A percentile compares a stretch with the other conserved stretches of the same genome.
Evolutionary conservation across 2,329 filamentous ascomycete genomes (phyloP).

Genomic region (Trematosphaeria pertusa): DNA sequence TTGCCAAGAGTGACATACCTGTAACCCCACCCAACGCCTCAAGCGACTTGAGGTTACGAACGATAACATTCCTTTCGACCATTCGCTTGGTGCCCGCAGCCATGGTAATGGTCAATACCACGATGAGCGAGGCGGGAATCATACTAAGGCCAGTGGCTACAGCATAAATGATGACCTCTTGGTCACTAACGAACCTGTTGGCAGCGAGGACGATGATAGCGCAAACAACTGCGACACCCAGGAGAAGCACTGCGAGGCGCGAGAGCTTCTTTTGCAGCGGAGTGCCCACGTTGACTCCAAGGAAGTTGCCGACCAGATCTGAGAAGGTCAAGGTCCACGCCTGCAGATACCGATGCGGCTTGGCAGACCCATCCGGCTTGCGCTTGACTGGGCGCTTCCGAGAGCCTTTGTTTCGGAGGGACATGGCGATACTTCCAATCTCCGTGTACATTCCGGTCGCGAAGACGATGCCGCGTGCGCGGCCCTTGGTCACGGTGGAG

Average conservation of each 20-base stretch:
- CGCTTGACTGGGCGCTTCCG: conserved; percentile 52
- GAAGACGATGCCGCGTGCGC: conserved; percentile 71
- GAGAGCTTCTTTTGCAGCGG: conserved; percentile 48
- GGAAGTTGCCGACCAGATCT: conserved; percentile 45
- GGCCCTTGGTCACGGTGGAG: conserved; percentile 73
- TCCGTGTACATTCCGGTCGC: conserved; percentile 75
- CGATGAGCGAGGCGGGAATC: conserved; percentile 47
- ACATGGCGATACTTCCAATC: conserved; percentile 75
- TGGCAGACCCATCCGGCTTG: conserved; percentile 42
- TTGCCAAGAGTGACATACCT: too few relatives aligned
- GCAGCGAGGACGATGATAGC: conserved; percentile 51
- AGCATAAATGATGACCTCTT: conserved; percentile 50
- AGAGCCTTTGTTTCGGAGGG: conserved; percentile 61
- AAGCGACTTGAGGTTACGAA: conserved; percentile 44
- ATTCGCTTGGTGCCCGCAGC: conserved; percentile 48
- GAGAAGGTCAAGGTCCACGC: conserved; percentile 59
- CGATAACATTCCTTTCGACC: conserved; percentile 44
- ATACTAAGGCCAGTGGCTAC: conserved; percentile 48
- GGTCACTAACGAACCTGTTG: conserved; percentile 46
- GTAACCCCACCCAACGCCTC: conserved; percentile 47
- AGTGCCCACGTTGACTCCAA: conserved; percentile 51
- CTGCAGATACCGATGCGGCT: conserved; percentile 53
- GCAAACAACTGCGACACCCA: conserved; percentile 46
- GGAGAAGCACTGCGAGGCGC: conserved; percentile 41
- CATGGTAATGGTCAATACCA: conserved; percentile 50